These are phyloP conservation scores for Nannizziopsis arthrosporioides DNA, from an alignment of 2,329 filamentous ascomycete genomes.

Conservation along the genomic window DNA sequence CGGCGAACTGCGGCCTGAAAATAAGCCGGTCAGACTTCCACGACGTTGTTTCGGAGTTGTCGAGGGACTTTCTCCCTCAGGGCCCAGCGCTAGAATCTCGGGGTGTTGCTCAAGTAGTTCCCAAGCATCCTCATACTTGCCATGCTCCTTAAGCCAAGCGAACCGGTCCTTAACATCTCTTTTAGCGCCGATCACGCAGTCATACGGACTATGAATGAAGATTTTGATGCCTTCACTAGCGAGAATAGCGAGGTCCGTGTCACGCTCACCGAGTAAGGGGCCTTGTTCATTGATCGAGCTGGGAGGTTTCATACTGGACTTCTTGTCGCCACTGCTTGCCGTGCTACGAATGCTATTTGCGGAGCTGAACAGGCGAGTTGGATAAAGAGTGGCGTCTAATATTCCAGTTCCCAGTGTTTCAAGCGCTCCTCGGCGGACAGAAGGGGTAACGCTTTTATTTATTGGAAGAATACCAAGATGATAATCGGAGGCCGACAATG, in stretches of 20 bases:
- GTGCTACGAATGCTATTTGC: constrained; percentile 61
- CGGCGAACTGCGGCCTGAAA: constrained; percentile 53
- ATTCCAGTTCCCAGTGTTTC: constrained; percentile 64
- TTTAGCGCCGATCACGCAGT: constrained; percentile 85
- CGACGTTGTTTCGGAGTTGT: constrained; percentile 26
- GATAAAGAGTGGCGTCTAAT: constrained; percentile 84
- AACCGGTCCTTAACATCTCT: constrained; percentile 78
- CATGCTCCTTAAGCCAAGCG: constrained; percentile 69
- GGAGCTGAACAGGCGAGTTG: constrained; percentile 75
- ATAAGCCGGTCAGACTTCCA: constrained; percentile 53
- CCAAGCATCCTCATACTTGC: constrained; percentile 78
- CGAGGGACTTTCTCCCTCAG: constrained; percentile 24
- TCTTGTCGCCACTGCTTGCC: constrained; percentile 44
- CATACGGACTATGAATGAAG: constrained; percentile 92
- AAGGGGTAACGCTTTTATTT: constrained; percentile 52
- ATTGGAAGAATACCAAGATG: constrained; percentile 77
- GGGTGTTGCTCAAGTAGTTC: constrained; percentile 79
- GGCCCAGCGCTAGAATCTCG: constrained; percentile 44
- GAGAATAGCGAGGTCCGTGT: constrained; percentile 37
- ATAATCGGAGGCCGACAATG: constrained; percentile 78
- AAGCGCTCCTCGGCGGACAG: constrained; percentile 58
- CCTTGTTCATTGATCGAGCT: constrained; percentile 46
- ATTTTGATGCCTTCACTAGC: constrained; percentile 58
- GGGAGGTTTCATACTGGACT: constrained; percentile 39
- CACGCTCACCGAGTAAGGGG: constrained; percentile 32